Evolutionary conservation across 179 eudicot genomes (phyloP).

Genomic region (Patellifolia procumbens): DNA sequence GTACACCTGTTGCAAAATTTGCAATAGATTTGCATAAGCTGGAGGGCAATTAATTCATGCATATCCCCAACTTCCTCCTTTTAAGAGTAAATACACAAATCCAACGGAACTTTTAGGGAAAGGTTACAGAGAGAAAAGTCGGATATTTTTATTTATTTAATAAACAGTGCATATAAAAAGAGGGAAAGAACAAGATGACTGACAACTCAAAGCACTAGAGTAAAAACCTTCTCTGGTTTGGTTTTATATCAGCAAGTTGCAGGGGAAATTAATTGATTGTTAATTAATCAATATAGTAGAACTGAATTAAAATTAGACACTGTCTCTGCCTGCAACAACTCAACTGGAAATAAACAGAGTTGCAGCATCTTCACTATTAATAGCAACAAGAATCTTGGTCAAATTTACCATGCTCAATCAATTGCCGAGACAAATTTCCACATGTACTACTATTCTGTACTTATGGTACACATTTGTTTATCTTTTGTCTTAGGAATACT

Average conservation of each 20-base stretch:
- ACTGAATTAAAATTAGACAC: neutral
- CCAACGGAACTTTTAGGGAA: slow-evolving; percentile 19
- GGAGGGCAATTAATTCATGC: slow-evolving; percentile 19
- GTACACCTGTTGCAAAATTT: neutral
- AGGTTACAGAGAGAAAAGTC: neutral
- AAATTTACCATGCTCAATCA: slow-evolving; percentile 19
- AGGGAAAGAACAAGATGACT: slow-evolving; percentile 16
- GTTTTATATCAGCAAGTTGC: slow-evolving; percentile 28
- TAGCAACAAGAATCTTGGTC: slow-evolving; percentile 31
- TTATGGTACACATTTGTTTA: neutral
- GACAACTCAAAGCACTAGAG: slow-evolving; percentile 37
- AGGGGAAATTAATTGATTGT: neutral
- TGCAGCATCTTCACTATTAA: slow-evolving; percentile 17
- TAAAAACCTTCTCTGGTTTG: slow-evolving; percentile 22
- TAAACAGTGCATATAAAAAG: neutral
- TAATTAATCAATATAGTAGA: neutral
- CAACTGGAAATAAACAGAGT: neutral
- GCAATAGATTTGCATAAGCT: slow-evolving; percentile 5
- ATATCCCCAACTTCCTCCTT: slow-evolving; percentile 16
- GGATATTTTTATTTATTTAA: too few relatives aligned
- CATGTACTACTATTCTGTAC: neutral
- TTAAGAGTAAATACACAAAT: neutral
- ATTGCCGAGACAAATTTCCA: slow-evolving; percentile 9
- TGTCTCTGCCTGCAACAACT: slow-evolving; percentile 24
- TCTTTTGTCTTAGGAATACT: neutral